These are phyloP conservation scores for Cladobotryum protrusum DNA, from an alignment of 2,329 filamentous ascomycete genomes.

Conservation along the genomic window DNA sequence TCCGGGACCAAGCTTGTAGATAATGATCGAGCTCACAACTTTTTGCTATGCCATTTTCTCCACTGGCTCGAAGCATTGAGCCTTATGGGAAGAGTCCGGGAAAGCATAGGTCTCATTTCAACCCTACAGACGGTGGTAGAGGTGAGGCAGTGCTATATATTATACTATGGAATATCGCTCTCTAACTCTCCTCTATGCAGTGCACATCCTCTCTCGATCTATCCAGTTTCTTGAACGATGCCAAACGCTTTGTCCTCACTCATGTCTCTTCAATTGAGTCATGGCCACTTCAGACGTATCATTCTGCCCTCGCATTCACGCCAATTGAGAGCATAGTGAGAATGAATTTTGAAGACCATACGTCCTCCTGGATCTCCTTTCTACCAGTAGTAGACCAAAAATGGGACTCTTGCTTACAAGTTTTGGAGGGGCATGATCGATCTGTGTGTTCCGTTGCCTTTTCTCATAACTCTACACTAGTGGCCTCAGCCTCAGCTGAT, in stretches of 20 bases:
- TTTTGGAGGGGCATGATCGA: not conserved
- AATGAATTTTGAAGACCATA: not conserved
- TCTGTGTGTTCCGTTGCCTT: not conserved
- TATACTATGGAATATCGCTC: not conserved
- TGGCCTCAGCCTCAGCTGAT: not conserved
- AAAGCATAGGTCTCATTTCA: not conserved
- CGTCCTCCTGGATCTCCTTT: not conserved
- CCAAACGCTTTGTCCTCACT: not conserved
- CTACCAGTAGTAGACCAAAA: not conserved
- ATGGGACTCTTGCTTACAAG: not conserved
- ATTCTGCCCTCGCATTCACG: not conserved
- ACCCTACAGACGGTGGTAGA: not conserved
- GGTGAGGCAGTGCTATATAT: not conserved
- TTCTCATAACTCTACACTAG: not conserved
- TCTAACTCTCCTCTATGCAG: not conserved
- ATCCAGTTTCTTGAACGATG: not conserved
- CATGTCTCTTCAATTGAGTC: not conserved
- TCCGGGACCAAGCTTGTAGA: constrained; percentile 18
- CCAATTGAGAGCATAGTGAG: not conserved
- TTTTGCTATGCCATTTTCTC: constrained; percentile 33
- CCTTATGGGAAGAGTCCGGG: constrained; percentile 20
- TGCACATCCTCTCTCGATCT: not conserved
- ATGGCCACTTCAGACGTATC: not conserved
- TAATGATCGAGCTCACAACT: constrained; percentile 23
- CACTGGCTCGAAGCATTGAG: constrained; percentile 36